Conservation (phyloP, 1,139 yeast genomes). For the Lodderomyces jiufengensis region DNA sequence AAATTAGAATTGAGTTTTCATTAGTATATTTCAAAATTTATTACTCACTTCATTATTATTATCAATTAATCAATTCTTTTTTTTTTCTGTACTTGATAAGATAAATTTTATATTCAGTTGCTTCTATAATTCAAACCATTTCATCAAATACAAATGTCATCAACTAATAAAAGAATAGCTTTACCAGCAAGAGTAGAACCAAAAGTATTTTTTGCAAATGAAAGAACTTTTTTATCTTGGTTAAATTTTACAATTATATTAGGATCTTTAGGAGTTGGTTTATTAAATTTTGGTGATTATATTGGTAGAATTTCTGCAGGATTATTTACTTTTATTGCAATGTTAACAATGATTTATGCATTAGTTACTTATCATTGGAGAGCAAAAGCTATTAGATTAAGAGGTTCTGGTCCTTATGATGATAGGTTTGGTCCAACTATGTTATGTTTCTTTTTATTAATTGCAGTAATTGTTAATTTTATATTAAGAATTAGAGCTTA, state of each 20-base stretch:
- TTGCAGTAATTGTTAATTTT: constrained; percentile 91
- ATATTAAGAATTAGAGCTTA: constrained; percentile 70
- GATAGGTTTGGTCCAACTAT: constrained; percentile 99
- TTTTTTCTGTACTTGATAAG: too few relatives aligned
- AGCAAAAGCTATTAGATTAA: constrained; percentile 94
- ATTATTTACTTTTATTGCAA: constrained; percentile 87
- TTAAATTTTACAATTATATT: constrained; percentile 94
- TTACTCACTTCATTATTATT: too few relatives aligned
- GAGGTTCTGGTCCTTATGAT: constrained; percentile 98
- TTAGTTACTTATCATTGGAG: constrained; percentile 97
- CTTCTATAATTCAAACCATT: too few relatives aligned
- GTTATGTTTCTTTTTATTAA: constrained; percentile 86
- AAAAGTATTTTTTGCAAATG: constrained; percentile 97
- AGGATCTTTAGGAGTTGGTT: constrained; percentile 95
- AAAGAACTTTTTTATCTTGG: constrained; percentile 97
- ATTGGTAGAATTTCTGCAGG: constrained; percentile 93
- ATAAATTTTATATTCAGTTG: too few relatives aligned
- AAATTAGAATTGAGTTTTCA: too few relatives aligned
- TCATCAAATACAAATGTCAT: too few relatives aligned
- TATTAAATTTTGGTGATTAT: constrained; percentile 92
- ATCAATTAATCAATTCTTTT: too few relatives aligned
- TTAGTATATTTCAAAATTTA: too few relatives aligned
- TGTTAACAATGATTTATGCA: constrained; percentile 97
- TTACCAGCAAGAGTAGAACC: constrained; percentile 98
- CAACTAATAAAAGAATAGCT: constrained; percentile 75